Evolutionary conservation across 148 eudicot genomes (phyloP).

Genomic region (Simmondsia chinensis): DNA sequence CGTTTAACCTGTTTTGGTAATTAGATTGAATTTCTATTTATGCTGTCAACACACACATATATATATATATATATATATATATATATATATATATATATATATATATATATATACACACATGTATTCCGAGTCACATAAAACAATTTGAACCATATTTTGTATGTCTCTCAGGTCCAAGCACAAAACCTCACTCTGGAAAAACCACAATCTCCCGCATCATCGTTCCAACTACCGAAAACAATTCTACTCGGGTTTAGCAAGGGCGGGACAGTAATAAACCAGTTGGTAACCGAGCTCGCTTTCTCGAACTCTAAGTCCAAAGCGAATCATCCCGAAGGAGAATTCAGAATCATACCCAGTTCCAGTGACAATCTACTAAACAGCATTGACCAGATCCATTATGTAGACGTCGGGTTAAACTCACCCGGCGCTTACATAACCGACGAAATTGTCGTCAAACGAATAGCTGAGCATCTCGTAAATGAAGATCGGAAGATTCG

Average conservation of each 20-base stretch:
- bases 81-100: too few relatives aligned
- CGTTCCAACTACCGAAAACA: constrained; percentile 32
- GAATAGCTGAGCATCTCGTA: constrained; percentile 26
- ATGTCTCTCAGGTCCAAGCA: constrained; percentile 28
- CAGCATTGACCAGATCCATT: constrained; percentile 75
- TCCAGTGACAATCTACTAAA: constrained; percentile 54
- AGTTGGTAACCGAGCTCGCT: constrained; percentile 62
- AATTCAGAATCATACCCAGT: constrained; percentile 39
- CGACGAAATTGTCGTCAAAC: constrained; percentile 28
- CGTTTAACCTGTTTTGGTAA: too few relatives aligned
- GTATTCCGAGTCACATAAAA: too few relatives aligned
- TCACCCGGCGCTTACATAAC: constrained; percentile 76
- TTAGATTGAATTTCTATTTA: too few relatives aligned
- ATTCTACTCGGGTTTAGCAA: constrained; percentile 82
- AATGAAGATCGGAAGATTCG: constrained; percentile 22
- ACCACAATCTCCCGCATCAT: constrained; percentile 16
- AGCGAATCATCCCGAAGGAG: constrained; percentile 10
- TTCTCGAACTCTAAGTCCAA: constrained; percentile 11
- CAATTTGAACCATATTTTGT: too few relatives aligned
- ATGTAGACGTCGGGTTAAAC: constrained; percentile 85
- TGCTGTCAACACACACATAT: too few relatives aligned
- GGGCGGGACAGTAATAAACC: constrained; percentile 80
- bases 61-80: too few relatives aligned
- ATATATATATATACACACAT: too few relatives aligned
- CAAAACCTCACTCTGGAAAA: constrained; percentile 23